Percentiles rank a stretch among this genome's conserved stretches.
Evolutionary conservation across 345 rosid species (phyloP).

Genomic region (Salix udensis): DNA sequence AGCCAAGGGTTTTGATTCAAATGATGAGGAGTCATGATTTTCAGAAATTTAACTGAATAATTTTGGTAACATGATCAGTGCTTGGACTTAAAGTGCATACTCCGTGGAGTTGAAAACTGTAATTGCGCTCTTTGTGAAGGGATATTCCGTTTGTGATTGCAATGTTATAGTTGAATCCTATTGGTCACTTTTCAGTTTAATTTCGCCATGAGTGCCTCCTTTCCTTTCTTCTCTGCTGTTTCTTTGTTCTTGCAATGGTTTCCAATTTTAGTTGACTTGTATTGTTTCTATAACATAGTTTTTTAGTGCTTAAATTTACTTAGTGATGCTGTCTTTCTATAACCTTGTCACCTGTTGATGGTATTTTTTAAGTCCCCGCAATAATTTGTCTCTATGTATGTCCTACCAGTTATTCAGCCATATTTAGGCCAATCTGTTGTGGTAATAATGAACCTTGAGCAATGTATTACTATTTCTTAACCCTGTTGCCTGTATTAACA

Average conservation of each 20-base stretch:
- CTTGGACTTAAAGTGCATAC: background rate
- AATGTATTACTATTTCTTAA: background rate
- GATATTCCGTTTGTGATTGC: background rate
- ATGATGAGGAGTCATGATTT: background rate
- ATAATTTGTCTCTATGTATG: background rate
- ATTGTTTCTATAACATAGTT: background rate
- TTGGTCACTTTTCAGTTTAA: background rate
- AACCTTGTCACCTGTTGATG: background rate
- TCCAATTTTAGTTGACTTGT: background rate
- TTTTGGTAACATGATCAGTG: background rate
- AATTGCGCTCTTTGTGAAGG: background rate
- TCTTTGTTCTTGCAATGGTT: background rate
- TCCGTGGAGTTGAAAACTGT: background rate
- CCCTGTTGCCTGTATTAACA: background rate
- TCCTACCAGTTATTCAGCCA: background rate
- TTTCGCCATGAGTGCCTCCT: background rate
- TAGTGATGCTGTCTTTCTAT: background rate
- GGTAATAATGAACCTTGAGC: background rate
- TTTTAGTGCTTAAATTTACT: background rate
- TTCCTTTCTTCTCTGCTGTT: background rate
- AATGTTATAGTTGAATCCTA: background rate
- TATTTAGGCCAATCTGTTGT: background rate
- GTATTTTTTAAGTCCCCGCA: background rate
- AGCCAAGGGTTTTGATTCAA: background rate
- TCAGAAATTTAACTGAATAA: background rate